A percentile compares a stretch with the other conserved stretches of the same genome.
These are phyloP conservation scores for Sporopachydermia cereana DNA, from an alignment of 1,139 yeast genomes.

Conservation along the genomic window DNA sequence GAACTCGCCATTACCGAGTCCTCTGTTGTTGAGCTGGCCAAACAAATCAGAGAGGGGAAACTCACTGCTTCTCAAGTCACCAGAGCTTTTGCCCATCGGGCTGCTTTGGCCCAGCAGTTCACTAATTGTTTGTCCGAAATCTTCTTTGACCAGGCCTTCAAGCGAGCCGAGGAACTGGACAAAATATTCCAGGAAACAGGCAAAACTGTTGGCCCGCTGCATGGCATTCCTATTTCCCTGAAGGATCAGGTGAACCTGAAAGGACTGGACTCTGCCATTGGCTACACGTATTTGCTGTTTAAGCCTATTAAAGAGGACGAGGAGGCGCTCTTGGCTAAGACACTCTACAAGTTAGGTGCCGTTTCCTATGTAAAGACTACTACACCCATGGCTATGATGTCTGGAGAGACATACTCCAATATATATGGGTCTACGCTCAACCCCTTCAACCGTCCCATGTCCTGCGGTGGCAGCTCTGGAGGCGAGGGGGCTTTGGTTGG, in stretches of 20 bases:
- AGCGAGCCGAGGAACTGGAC: conserved; percentile 37
- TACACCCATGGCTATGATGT: conserved; percentile 48
- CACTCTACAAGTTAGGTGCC: conserved; percentile 38
- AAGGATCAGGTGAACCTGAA: conserved; percentile 37
- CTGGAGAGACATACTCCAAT: conserved; percentile 35
- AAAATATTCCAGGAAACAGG: conserved; percentile 25
- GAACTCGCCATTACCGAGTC: background rate
- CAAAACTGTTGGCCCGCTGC: conserved; percentile 36
- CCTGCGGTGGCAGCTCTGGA: conserved; percentile 50
- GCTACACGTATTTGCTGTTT: conserved; percentile 28
- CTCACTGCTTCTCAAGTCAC: conserved; percentile 34
- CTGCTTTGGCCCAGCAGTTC: conserved; percentile 47
- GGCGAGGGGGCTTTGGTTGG: conserved; percentile 53
- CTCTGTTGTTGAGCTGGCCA: conserved; percentile 21
- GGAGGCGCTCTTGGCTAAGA: conserved; percentile 32
- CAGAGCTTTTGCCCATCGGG: conserved; percentile 43
- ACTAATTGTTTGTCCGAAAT: conserved; percentile 27
- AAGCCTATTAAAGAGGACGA: conserved; percentile 22
- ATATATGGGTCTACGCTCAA: conserved; percentile 38
- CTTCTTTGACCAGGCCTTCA: conserved; percentile 23
- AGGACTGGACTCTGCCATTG: conserved; percentile 35
- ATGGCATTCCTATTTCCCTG: conserved; percentile 45
- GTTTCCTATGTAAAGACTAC: conserved; percentile 45
- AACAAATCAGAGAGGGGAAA: conserved; percentile 29
- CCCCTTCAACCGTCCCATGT: conserved; percentile 32